Evolutionary conservation across 352 stramenopile species (phyloP), one percentile per base, ranked within the genome.

Genomic region (Globisporangium paroecandrum): DNA sequence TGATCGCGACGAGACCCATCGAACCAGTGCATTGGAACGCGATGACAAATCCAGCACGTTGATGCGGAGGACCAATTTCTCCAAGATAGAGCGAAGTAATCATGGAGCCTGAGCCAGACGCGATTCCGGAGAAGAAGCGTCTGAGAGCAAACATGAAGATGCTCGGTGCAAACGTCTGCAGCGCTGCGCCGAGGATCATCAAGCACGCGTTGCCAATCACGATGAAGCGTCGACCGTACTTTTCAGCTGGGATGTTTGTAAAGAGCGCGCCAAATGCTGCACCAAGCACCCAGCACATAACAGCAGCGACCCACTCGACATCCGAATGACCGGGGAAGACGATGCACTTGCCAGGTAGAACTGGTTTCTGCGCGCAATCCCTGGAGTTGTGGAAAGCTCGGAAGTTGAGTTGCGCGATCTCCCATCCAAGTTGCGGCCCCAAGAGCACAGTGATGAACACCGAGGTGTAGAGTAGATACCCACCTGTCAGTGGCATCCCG

Each of bases 331-430:
- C 71, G 0, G 77, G 73, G 53, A 80, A 84, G 34, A 84, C 58
- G 58, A 80, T 77, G 65, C 77, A 84, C 18, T 64, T 66, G 12
- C 71, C 70, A 9, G 61, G 56, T 13, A 69, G 66, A 6, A 80
- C 72, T 4, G 72, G 74, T 10, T 53, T 54, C 22, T 68, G 46
- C 7, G 47, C 51, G 36, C 77, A 84, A 34, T 77, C 69, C 24
- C 70, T 76, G 5, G 62, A 63, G 62, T 82, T 78, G 64, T 84
- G 68, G 59, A 84, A 84, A 13, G 69, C 62, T 29, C 67, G 65
- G 22, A 79, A 68, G 65, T 84, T 84, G 60, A 84, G 77, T 56
- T 84, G 77, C 49, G 74, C 69, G 38, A 82, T 72, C 41, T 80
- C 63, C 77, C 77, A 84, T 7, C 77, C 75, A 34, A 82, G 71